Evolutionary conservation across 805 yeast genomes (phyloP).

Genomic region (Schizosaccharomyces octosporus): DNA sequence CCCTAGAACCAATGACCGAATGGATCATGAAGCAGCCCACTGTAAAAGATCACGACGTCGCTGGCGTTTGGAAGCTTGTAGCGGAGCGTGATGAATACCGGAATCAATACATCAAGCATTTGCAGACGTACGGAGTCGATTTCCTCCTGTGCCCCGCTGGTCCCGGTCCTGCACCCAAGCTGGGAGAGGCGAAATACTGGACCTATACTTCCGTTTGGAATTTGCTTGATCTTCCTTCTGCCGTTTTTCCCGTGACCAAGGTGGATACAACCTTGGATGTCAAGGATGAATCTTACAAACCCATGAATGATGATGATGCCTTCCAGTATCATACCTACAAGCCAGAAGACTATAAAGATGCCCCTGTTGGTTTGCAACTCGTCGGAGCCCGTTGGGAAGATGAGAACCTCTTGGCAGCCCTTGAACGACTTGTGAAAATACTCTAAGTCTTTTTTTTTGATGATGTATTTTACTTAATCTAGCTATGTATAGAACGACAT

Average conservation of each 20-base stretch:
- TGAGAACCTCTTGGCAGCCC: conserved; percentile 24
- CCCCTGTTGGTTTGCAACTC: conserved; percentile 33
- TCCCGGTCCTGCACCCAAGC: conserved; percentile 38
- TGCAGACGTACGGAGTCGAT: conserved; percentile 24
- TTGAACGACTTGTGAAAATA: conserved; percentile 7
- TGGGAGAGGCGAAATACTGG: conserved; percentile 45
- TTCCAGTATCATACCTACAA: conserved; percentile 19
- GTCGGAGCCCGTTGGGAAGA: conserved; percentile 32
- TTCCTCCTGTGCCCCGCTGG: conserved; percentile 37
- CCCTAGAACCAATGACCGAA: conserved; percentile 34
- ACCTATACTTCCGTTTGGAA: conserved; percentile 35
- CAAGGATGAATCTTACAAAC: conserved; percentile 7
- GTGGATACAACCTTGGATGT: conserved; percentile 15
- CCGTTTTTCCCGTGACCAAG: conserved; percentile 19
- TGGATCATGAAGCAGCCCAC: conserved; percentile 15
- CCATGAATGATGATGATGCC: conserved; percentile 5
- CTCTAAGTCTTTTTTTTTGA: conserved; percentile 3
- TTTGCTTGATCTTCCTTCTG: conserved; percentile 9
- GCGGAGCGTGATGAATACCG: conserved; percentile 32
- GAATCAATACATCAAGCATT: conserved; percentile 28
- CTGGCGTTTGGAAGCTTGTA: conserved; percentile 23
- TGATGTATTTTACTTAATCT: background rate
- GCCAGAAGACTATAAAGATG: conserved; percentile 23
- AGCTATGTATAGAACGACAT: too few relatives aligned
- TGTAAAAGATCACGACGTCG: conserved; percentile 8